Evolutionary conservation across 139 green algal genomes (phyloP).

Genomic region (Picochlorum sp.): DNA sequence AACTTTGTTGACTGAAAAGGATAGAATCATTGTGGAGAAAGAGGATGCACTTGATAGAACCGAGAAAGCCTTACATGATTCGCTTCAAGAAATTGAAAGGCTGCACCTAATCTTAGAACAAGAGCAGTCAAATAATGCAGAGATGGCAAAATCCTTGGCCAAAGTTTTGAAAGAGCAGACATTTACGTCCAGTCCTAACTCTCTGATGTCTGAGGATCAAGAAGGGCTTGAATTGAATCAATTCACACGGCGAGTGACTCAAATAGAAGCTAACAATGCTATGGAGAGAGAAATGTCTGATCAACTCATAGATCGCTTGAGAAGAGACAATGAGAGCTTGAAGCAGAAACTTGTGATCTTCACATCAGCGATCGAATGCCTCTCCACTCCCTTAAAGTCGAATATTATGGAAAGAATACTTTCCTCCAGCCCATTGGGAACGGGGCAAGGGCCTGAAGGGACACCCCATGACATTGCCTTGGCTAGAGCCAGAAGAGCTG

Average conservation of each 20-base stretch:
- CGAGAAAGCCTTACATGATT: background rate
- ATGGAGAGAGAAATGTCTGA: constrained; percentile 49
- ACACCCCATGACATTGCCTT: constrained; percentile 37
- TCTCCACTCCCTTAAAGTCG: constrained; percentile 15
- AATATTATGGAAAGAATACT: constrained; percentile 13
- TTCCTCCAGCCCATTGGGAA: background rate
- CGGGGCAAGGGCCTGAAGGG: constrained; percentile 24
- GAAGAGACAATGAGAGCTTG: constrained; percentile 31
- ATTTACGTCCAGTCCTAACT: background rate
- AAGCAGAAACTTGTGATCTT: constrained; percentile 19
- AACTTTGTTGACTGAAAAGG: background rate
- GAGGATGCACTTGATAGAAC: background rate
- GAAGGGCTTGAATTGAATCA: background rate
- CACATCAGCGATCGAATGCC: constrained; percentile 12
- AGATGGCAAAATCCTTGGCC: background rate
- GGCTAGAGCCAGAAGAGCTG: constrained; percentile 27
- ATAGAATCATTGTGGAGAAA: background rate
- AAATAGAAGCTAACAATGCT: constrained; percentile 36
- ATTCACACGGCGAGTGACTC: constrained; percentile 22
- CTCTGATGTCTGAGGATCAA: background rate
- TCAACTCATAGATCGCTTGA: constrained; percentile 22
- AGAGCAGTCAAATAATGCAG: background rate
- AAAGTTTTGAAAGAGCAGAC: background rate
- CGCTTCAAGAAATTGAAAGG: background rate
- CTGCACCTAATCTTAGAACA: background rate